Conservation (phyloP, 345 rosid genomes). For the Erysimum cheiranthoides region DNA sequence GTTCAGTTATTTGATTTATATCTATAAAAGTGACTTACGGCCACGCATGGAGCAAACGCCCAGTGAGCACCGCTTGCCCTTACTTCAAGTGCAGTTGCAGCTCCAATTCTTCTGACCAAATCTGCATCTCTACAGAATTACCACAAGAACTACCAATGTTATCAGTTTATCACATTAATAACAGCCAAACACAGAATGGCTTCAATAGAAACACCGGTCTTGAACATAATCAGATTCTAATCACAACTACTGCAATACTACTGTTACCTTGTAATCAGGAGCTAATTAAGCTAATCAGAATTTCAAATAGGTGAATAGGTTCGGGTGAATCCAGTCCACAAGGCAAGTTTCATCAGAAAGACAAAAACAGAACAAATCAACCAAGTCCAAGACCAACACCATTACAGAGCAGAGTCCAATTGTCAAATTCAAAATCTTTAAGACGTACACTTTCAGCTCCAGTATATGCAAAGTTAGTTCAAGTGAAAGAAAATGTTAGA, state of each 20-base stretch:
- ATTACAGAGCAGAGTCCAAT: not conserved
- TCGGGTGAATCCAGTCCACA: not conserved
- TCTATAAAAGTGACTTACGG: constrained; percentile 60
- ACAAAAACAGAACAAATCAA: constrained; percentile 19
- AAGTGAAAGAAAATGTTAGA: too few species aligned
- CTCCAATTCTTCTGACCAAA: constrained; percentile 71
- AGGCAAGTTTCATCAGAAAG: constrained; percentile 8
- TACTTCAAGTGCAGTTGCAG: constrained; percentile 93
- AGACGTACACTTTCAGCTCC: not conserved
- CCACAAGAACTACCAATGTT: not conserved
- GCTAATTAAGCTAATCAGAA: not conserved
- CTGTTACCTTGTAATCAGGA: not conserved
- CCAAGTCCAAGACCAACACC: not conserved
- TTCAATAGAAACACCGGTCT: not conserved
- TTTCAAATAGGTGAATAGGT: not conserved
- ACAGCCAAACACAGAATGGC: not conserved
- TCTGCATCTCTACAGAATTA: constrained; percentile 63
- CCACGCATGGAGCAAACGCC: constrained; percentile 87
- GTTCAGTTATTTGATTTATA: not conserved
- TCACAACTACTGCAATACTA: not conserved
- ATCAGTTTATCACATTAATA: constrained; percentile 8
- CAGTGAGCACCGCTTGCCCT: constrained; percentile 85
- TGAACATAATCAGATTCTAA: not conserved
- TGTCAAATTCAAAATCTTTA: not conserved
- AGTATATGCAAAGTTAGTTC: too few species aligned